phyloP scores from a whole-genome alignment of 1,284 basidiomycete genomes.

The Marasmius oreades region DNA sequence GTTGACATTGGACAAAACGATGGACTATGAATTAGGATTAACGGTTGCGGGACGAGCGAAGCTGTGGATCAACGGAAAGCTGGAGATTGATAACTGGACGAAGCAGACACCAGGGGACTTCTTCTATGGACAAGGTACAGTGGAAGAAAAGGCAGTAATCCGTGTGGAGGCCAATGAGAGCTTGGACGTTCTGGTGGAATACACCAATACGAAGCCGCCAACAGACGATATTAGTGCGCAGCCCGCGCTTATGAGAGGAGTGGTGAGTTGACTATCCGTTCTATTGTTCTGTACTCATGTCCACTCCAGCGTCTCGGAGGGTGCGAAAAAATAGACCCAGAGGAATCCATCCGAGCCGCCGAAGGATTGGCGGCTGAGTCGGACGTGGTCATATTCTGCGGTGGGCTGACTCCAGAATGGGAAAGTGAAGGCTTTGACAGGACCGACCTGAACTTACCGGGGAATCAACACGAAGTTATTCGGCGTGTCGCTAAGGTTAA shows the following conservation, averaged over 20 bases:
- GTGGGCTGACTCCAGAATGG: constrained; percentile 66
- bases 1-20: constrained; percentile 37
- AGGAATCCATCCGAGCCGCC: constrained; percentile 56
- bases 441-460: constrained; percentile 53
- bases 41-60: constrained; percentile 55
- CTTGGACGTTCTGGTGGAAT: constrained; percentile 54
- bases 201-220: constrained; percentile 57
- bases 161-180: constrained; percentile 41
- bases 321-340: constrained; percentile 56
- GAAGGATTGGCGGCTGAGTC: constrained; percentile 52
- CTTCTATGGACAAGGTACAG: constrained; percentile 66
- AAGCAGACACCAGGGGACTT: constrained; percentile 64
- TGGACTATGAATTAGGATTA: constrained; percentile 51
- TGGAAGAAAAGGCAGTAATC: constrained; percentile 54
- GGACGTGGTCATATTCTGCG: constrained; percentile 60
- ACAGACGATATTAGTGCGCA: constrained; percentile 43
- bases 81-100: constrained; percentile 69
- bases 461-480: constrained; percentile 62
- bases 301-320: constrained; percentile 55
- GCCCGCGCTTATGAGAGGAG: constrained; percentile 63
- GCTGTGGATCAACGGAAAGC: constrained; percentile 58
- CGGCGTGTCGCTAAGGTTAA: constrained; percentile 55
- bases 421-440: constrained; percentile 70
- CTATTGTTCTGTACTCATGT: neutral
- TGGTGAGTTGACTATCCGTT: constrained; percentile 38